Evolutionary conservation across 2,329 filamentous ascomycete genomes (phyloP).

Genomic region (Alternaria ethzedia): DNA sequence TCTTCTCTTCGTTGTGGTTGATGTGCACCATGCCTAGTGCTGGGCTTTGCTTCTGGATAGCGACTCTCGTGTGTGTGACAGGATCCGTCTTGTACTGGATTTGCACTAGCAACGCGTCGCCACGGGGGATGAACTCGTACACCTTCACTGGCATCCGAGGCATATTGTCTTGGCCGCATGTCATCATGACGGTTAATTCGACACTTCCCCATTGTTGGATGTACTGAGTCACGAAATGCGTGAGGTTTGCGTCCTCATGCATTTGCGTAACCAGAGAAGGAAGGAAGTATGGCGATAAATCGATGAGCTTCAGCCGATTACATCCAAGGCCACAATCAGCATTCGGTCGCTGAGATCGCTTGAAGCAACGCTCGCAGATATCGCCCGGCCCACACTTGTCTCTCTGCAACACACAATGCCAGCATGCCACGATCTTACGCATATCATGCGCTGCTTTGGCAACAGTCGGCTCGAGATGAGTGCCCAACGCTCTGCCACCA

Average conservation of each 20-base stretch:
- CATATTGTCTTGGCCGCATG: slow-evolving; percentile 49
- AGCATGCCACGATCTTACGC: slow-evolving; percentile 56
- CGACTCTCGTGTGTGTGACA: slow-evolving; percentile 38
- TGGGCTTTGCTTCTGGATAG: slow-evolving; percentile 50
- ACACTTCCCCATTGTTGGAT: slow-evolving; percentile 46
- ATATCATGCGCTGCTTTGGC: slow-evolving; percentile 53
- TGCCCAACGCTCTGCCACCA: slow-evolving; percentile 49
- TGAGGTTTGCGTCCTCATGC: slow-evolving; percentile 53
- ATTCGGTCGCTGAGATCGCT: slow-evolving; percentile 48
- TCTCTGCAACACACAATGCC: slow-evolving; percentile 57
- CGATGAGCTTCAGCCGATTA: slow-evolving; percentile 54
- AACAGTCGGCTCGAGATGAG: slow-evolving; percentile 44
- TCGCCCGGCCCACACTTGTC: slow-evolving; percentile 53
- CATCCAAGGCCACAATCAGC: slow-evolving; percentile 53
- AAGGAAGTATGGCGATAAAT: slow-evolving; percentile 53
- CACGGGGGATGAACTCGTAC: slow-evolving; percentile 55
- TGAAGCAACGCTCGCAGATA: slow-evolving; percentile 49
- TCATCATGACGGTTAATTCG: slow-evolving; percentile 52
- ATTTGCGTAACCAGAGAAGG: slow-evolving; percentile 51
- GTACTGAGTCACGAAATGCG: slow-evolving; percentile 48
- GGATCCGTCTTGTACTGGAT: slow-evolving; percentile 52
- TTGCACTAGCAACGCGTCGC: slow-evolving; percentile 49
- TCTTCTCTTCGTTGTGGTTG: slow-evolving; percentile 52
- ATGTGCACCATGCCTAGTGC: slow-evolving; percentile 55
- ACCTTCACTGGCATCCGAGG: slow-evolving; percentile 54